Evolutionary conservation across 1,139 yeast genomes (phyloP).

Genomic region (Suhomyces chickasaworum): DNA sequence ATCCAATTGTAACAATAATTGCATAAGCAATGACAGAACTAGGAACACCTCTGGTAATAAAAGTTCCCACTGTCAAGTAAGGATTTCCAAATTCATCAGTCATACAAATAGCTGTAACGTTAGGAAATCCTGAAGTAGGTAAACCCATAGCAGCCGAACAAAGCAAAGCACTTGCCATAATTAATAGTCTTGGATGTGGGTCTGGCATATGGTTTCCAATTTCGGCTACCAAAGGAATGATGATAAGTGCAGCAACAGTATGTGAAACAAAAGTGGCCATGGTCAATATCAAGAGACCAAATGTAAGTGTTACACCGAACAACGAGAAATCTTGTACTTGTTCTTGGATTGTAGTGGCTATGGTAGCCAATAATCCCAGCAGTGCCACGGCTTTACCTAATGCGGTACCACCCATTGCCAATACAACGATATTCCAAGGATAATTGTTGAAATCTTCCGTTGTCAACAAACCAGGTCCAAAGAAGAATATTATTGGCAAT

Average conservation of each 20-base stretch:
- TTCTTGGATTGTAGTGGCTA: conserved; percentile 58
- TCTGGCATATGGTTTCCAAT: conserved; percentile 60
- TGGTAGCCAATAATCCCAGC: conserved; percentile 65
- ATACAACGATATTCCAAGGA: conserved; percentile 75
- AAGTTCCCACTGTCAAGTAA: conserved; percentile 63
- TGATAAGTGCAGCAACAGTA: conserved; percentile 74
- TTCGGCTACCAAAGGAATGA: conserved; percentile 69
- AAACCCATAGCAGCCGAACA: conserved; percentile 80
- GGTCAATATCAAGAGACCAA: conserved; percentile 64
- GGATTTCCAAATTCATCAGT: conserved; percentile 70
- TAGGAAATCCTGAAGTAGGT: conserved; percentile 78
- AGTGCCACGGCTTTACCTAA: conserved; percentile 74
- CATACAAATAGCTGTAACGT: conserved; percentile 78
- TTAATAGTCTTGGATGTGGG: conserved; percentile 60
- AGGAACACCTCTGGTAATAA: conserved; percentile 73
- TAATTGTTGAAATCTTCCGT: conserved; percentile 70
- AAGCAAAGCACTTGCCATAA: conserved; percentile 66
- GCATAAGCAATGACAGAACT: conserved; percentile 58
- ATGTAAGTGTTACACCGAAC: conserved; percentile 62
- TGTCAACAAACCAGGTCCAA: conserved; percentile 68
- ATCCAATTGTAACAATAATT: conserved; percentile 64
- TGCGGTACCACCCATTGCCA: conserved; percentile 82
- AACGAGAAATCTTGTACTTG: conserved; percentile 58
- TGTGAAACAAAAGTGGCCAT: conserved; percentile 78
- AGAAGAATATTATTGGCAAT: conserved; percentile 64